These are phyloP conservation scores for Colletotrichum abscissum DNA, from an alignment of 2,329 filamentous ascomycete species.

Conservation along the genomic window DNA sequence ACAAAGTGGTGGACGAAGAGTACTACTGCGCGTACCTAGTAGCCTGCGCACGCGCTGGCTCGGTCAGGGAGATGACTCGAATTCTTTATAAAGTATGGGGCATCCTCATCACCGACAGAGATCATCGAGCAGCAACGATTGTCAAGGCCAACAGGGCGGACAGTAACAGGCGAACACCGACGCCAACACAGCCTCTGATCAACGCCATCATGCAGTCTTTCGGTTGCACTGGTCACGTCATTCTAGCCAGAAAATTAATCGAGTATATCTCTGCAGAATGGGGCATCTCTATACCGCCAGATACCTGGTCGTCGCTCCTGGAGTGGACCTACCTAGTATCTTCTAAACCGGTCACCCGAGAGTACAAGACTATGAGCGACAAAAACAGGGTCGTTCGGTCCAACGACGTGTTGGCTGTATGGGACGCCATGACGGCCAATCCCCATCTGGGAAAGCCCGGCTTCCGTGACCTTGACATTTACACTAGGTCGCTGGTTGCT, in stretches of 20 bases:
- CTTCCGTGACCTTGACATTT: constrained; percentile 64
- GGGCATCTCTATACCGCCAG: constrained; percentile 63
- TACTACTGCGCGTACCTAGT: constrained; percentile 29
- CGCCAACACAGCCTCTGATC: constrained; percentile 70
- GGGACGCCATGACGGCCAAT: constrained; percentile 67
- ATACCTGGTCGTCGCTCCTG: constrained; percentile 75
- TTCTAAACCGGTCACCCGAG: constrained; percentile 48
- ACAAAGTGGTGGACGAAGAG: constrained; percentile 13
- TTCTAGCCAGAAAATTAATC: constrained; percentile 67
- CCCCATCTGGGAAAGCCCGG: constrained; percentile 68
- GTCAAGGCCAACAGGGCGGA: constrained; percentile 47
- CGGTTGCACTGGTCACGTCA: constrained; percentile 73
- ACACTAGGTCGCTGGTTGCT: constrained; percentile 52
- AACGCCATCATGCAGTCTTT: constrained; percentile 76
- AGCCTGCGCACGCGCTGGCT: constrained; percentile 24
- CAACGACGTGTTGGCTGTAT: constrained; percentile 63
- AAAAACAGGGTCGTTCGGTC: constrained; percentile 48
- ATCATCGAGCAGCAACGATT: constrained; percentile 39
- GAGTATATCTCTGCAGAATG: constrained; percentile 72
- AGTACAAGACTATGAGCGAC: constrained; percentile 49
- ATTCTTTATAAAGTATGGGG: constrained; percentile 16
- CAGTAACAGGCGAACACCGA: constrained; percentile 62
- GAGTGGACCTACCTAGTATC: constrained; percentile 73
- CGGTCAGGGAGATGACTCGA: constrained; percentile 15
- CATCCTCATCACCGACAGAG: constrained; percentile 15